Evolutionary conservation across 139 green algal species (phyloP), one percentile per base, ranked within the genome.

Genomic region (Microglena sp.): DNA sequence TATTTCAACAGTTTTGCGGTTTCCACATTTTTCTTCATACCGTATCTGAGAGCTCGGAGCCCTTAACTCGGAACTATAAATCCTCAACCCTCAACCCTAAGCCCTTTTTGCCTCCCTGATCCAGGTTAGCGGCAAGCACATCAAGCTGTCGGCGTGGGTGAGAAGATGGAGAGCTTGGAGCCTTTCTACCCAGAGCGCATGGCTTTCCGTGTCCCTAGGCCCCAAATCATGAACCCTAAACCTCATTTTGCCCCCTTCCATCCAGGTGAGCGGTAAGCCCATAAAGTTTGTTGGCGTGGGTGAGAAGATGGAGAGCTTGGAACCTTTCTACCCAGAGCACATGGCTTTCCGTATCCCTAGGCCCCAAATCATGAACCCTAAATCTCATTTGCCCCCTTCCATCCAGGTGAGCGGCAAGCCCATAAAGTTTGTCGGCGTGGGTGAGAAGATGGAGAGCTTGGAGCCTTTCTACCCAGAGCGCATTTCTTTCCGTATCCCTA

Each of bases 221-320:
- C 97, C 91, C 93, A 93, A 5, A 94, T 99, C 66, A 81, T 27
- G 21, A 59, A 59, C 50, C 50, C 50, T 59, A 27, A 27, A n/a
- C 8, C 55, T 5, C 75, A 95, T 93, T 77, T 89, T 87, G 0
- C 78, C 95, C 69, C 68, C 83, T n/a, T 71, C 71, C 5, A 87
- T 64, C 2, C 54, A 79, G 73, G 73, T 94, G 33, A 89, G 75
- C 7, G 92, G 93, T 8, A 88, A 88, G 74, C 94, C 94, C 61
- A 97, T 99, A 77, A 99, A 99, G 82, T 99, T 98, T 76, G 84
- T 96, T 71, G 92, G 93, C 18, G 90, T 86, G 31, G 94, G 94
- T 5, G 94, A 99, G 86, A 94, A 89, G 73, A 90, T 99, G 87
- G 88, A 94, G 30, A 86, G 83, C 22, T 77, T 99, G 56, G 94